Conservation (phyloP, 371 early-diverging fungal species). For the Cokeromyces recurvatus region DNA sequence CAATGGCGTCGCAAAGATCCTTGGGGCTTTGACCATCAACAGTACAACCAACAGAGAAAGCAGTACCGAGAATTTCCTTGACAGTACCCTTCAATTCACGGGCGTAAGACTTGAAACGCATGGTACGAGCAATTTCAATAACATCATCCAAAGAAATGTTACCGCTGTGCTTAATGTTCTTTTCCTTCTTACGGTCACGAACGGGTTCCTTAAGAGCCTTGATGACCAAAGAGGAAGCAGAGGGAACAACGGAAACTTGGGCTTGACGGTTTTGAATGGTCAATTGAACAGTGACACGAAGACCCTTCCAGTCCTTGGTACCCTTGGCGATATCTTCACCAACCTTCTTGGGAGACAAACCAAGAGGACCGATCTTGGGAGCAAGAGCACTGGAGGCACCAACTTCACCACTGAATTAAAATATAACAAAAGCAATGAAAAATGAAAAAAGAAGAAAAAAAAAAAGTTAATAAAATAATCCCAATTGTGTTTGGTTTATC, state of each 20-base stretch:
- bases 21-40: slow-evolving; percentile 51
- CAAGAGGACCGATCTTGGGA: slow-evolving; percentile 99
- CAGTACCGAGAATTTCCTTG: slow-evolving; percentile 99
- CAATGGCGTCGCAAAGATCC: slow-evolving; percentile 44
- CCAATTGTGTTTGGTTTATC: no score
- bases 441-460: no score
- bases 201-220: slow-evolving; percentile 99
- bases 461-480: no score
- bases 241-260: slow-evolving; percentile 95
- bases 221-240: slow-evolving; percentile 97
- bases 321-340: slow-evolving; percentile 99
- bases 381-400: slow-evolving; percentile 96
- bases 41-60: slow-evolving; percentile 98
- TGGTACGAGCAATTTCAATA: slow-evolving; percentile 96
- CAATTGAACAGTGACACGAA: slow-evolving; percentile 97
- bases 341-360: slow-evolving; percentile 99
- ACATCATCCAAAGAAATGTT: slow-evolving; percentile 91
- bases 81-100: slow-evolving; percentile 90
- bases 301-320: slow-evolving; percentile 98
- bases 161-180: slow-evolving; percentile 98
- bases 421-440: background rate
- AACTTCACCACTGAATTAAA: slow-evolving; percentile 48
- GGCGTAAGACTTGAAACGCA: slow-evolving; percentile 92
- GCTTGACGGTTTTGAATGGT: slow-evolving; percentile 99
- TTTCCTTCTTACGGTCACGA: slow-evolving; percentile 99